phyloP scores from a whole-genome alignment of 495 filamentous ascomycete species.

The Lophium mytilinum region DNA sequence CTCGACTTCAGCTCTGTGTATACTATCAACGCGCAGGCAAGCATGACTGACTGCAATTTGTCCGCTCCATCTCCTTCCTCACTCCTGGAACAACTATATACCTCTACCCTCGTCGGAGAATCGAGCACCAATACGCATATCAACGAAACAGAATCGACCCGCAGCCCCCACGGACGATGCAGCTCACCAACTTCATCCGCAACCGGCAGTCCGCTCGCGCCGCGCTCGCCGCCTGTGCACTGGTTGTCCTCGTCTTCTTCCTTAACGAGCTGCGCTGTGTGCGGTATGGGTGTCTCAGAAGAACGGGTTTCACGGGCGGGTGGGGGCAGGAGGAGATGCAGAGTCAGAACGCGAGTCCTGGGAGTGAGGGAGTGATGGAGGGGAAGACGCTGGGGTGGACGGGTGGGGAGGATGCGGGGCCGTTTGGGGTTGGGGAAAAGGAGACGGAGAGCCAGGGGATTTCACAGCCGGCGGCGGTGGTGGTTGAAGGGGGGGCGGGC shows the following conservation, averaged over 20 bases:
- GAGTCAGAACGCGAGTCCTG: neutral
- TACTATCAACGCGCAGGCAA: too few relatives aligned
- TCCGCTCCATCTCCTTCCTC: too few relatives aligned
- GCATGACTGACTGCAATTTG: too few relatives aligned
- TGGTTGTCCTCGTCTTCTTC: neutral
- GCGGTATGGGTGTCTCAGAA: neutral
- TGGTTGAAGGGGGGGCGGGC: too few relatives aligned
- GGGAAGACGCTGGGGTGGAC: neutral
- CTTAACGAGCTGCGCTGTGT: neutral
- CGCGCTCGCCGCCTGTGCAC: neutral
- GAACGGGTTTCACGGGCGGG: neutral
- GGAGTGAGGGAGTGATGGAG: neutral
- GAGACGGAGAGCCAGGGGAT: neutral
- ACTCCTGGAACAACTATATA: too few relatives aligned
- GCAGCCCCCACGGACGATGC: too few relatives aligned
- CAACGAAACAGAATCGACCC: too few relatives aligned
- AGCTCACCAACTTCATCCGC: neutral
- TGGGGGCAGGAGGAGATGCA: neutral
- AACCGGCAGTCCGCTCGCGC: neutral
- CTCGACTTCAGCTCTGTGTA: too few relatives aligned
- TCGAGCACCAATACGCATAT: too few relatives aligned
- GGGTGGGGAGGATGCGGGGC: neutral
- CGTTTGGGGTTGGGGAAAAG: neutral
- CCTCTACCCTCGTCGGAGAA: too few relatives aligned
- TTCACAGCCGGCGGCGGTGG: too few relatives aligned